Base-by-base conservation (phyloP, 306 rosid genomes). In the Rubus parviflorus region DNA sequence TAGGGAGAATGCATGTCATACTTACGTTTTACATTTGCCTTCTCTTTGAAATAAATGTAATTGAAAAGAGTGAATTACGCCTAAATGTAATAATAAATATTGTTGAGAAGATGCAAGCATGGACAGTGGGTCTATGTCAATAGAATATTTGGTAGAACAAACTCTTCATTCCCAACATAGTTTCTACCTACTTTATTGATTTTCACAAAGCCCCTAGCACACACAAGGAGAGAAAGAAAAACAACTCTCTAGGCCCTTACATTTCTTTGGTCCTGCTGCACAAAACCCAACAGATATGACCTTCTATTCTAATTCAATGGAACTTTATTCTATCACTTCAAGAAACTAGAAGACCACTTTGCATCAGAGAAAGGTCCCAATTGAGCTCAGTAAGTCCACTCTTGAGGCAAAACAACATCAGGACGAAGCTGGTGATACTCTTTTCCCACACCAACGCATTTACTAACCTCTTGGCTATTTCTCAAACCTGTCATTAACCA, bases 351-450 rank as follows among this genome's bases (percentile, higher is more conserved):
- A 64, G 54, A 62, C 23, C n/a, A 15, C 78, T 82, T 82, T 74
- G 47, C 51, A 52, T 68, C 47, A 74, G 7, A 20, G 30, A 25
- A 17, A 52, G 35, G 46, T 68, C 13, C 20, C 12, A 20, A 30
- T 10, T 5, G 3, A 63, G 74, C 47, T 77, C 65, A 86, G 51
- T 80, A 83, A 11, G 83, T 77, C 87, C 85, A 83, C 67, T 86
- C 85, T 53, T 72, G 73, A 41, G 89, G 89, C 81, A 86, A 83
- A 41, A 49, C 38, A 79, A 74, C 30, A 52, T 82, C 80, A 73
- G 83, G 57, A 40, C 68, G 51, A 61, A 14, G 76, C 52, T 72
- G 73, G 70, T 53, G 53, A 68, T 30, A 41, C 77, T 43, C 69
- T 4, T 62, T 57, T 52, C 47, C 54, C 37, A 52, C 3, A 12